phyloP scores from a whole-genome alignment of 148 eudicot species.

The Drosera capensis region DNA sequence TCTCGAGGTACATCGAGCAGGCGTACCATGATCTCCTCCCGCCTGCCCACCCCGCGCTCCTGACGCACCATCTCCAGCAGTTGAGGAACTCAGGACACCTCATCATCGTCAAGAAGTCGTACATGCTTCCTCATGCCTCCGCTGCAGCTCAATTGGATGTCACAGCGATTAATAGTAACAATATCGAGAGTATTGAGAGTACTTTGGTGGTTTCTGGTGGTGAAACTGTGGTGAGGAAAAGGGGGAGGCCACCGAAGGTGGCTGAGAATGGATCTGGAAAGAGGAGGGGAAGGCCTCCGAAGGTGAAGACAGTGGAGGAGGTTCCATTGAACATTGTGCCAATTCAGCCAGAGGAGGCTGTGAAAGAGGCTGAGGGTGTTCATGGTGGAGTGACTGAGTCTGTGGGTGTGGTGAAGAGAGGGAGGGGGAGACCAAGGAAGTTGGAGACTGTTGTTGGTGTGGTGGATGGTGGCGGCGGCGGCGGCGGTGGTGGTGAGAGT shows the following conservation, averaged over 20 bases:
- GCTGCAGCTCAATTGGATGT: background rate
- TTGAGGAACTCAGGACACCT: slow-evolving; percentile 44
- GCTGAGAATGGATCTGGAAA: too few relatives aligned
- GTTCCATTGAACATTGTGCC: too few relatives aligned
- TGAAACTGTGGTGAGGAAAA: slow-evolving; percentile 12
- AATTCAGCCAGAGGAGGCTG: too few relatives aligned
- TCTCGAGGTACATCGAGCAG: slow-evolving; percentile 43
- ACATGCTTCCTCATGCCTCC: slow-evolving; percentile 20
- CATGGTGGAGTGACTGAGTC: too few relatives aligned
- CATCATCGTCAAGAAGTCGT: slow-evolving; percentile 43
- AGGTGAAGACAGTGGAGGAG: too few relatives aligned
- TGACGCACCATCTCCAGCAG: slow-evolving; percentile 43
- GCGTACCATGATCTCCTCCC: slow-evolving; percentile 44
- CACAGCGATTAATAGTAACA: too few relatives aligned
- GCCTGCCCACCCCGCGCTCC: slow-evolving; percentile 49
- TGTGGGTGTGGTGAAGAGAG: too few relatives aligned
- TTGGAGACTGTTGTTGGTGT: slow-evolving; percentile 3
- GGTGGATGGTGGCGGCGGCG: background rate
- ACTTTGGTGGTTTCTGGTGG: slow-evolving; percentile 6
- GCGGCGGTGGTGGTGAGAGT: slow-evolving; percentile 3
- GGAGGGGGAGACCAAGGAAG: too few relatives aligned
- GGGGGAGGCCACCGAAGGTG: slow-evolving; percentile 46
- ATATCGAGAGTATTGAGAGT: slow-evolving; percentile 21
- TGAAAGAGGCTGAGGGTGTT: too few relatives aligned
- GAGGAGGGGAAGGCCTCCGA: too few relatives aligned